phyloP scores from a whole-genome alignment of 371 early-diverging fungal genomes.

The Mucor velutinosus region DNA sequence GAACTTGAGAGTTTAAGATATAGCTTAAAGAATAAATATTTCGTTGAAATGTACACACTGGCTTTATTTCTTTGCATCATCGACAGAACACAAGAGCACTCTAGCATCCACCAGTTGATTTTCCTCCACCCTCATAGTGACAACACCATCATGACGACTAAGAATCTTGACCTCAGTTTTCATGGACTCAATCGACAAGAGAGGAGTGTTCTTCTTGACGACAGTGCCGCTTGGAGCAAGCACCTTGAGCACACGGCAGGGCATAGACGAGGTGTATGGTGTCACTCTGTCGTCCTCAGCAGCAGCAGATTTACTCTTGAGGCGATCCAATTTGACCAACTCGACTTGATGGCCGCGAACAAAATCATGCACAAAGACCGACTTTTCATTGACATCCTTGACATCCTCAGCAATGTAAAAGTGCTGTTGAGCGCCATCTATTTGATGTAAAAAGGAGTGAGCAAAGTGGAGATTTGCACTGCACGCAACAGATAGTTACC shows the following conservation, averaged over 20 bases:
- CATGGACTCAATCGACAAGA: constrained; percentile 78
- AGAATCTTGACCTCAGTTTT: constrained; percentile 74
- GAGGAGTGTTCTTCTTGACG: constrained; percentile 63
- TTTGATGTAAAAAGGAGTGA: neutral
- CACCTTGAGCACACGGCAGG: constrained; percentile 68
- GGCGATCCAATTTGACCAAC: constrained; percentile 50
- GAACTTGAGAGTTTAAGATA: constrained; percentile 33
- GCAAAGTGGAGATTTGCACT: neutral
- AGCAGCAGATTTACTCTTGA: constrained; percentile 44
- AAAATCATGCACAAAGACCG: constrained; percentile 60
- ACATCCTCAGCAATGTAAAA: constrained; percentile 58
- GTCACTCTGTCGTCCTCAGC: constrained; percentile 58
- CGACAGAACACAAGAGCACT: constrained; percentile 61
- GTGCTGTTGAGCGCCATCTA: constrained; percentile 56
- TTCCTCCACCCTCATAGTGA: constrained; percentile 65
- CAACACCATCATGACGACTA: constrained; percentile 63
- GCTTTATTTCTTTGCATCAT: constrained; percentile 34
- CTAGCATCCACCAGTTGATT: constrained; percentile 72
- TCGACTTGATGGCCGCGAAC: constrained; percentile 54
- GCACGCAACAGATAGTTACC: constrained; percentile 26
- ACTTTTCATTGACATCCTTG: constrained; percentile 45
- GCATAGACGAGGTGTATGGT: constrained; percentile 77
- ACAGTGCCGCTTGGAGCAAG: constrained; percentile 54
- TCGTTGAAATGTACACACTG: neutral
- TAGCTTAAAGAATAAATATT: neutral